These are phyloP conservation scores for Pyrenula aspistea DNA, from an alignment of 495 filamentous ascomycete genomes.

Conservation along the genomic window DNA sequence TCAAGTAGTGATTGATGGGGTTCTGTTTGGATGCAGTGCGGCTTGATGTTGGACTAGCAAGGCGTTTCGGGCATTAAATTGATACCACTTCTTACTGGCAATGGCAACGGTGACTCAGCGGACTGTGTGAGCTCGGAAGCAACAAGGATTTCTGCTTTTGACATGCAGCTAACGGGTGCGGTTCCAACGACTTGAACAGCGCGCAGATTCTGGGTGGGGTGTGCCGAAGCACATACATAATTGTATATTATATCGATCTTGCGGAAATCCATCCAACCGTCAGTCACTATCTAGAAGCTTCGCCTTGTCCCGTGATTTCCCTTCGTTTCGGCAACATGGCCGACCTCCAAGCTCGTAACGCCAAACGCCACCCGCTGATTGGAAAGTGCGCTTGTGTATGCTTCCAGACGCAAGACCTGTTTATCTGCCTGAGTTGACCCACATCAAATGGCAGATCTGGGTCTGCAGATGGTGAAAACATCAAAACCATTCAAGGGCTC, in stretches of 20 bases:
- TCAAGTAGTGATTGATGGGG: slow-evolving; percentile 61
- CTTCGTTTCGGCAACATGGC: not conserved
- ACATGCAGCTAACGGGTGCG: no score
- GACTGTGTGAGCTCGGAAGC: no score
- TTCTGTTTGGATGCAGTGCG: not conserved
- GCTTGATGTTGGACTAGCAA: not conserved
- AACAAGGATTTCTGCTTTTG: no score
- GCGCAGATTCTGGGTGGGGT: no score
- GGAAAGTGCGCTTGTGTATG: not conserved
- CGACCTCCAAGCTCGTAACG: not conserved
- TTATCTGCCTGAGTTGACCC: not conserved
- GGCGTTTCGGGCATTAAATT: not conserved
- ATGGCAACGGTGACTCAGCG: no score
- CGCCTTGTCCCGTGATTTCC: not conserved
- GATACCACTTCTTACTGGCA: no score
- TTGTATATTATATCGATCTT: not conserved
- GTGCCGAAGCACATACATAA: no score
- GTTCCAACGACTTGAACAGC: no score
- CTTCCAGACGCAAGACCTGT: not conserved
- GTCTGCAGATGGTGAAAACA: not conserved
- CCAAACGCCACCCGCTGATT: not conserved
- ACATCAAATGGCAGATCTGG: not conserved
- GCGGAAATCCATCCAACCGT: not conserved
- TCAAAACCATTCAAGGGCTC: not conserved
- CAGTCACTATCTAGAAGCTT: not conserved